Conservation (phyloP, 345 rosid species). For the Eucalyptus shirleyi region DNA sequence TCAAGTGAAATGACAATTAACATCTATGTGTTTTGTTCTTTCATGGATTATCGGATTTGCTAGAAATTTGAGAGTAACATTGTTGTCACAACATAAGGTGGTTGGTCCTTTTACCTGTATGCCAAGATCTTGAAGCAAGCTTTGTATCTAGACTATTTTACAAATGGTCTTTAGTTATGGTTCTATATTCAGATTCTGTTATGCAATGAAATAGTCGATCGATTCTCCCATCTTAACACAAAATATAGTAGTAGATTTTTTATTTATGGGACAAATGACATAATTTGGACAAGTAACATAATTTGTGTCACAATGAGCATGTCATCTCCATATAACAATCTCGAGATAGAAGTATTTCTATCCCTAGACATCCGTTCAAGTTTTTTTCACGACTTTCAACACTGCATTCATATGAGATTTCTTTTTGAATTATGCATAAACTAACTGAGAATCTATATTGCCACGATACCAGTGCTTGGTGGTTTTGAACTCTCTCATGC, state of each 20-base stretch:
- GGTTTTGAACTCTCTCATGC: background rate
- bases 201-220: background rate
- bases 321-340: background rate
- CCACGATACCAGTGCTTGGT: accelerated
- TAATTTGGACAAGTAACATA: background rate
- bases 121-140: background rate
- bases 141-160: background rate
- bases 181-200: too few relatives aligned
- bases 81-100: background rate
- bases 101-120: background rate
- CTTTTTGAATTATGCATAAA: background rate
- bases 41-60: background rate
- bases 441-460: background rate
- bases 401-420: too few relatives aligned
- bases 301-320: background rate
- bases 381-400: background rate
- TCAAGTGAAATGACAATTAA: background rate
- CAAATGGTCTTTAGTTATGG: background rate
- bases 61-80: background rate
- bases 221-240: background rate
- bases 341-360: background rate
- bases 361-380: background rate
- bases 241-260: too few relatives aligned
- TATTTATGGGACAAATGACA: background rate
- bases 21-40: too few relatives aligned